Evolutionary conservation across 306 rosid species (phyloP).

Genomic region (Dicorynia guianensis): DNA sequence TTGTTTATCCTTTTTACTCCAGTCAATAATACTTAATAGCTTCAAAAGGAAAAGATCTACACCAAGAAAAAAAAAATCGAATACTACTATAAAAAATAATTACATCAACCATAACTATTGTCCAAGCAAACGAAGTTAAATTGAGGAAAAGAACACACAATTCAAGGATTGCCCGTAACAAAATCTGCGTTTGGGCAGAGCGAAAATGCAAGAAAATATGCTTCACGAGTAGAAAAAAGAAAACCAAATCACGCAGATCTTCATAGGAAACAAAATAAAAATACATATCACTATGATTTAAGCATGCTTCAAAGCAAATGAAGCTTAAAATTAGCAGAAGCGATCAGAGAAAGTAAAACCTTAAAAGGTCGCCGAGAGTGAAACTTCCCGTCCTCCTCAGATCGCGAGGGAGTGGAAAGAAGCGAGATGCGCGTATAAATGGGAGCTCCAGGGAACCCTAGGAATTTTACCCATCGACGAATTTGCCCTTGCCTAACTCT

Average conservation of each 20-base stretch:
- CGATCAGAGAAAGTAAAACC: conserved; percentile 41
- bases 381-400: background rate
- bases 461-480: conserved; percentile 41
- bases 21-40: no score
- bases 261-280: background rate
- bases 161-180: background rate
- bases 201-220: conserved; percentile 4
- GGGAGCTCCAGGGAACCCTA: conserved; percentile 31
- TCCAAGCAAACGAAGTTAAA: no score
- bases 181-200: background rate
- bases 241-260: background rate
- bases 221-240: background rate
- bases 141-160: no score
- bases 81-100: background rate
- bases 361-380: conserved; percentile 40
- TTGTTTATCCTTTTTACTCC: no score
- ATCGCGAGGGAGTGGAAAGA: background rate
- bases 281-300: background rate
- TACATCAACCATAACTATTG: no score
- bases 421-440: conserved; percentile 14
- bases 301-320: background rate
- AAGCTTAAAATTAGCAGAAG: background rate
- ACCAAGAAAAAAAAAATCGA: background rate
- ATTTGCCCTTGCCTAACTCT: conserved; percentile 20
- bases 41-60: background rate